Base-by-base conservation (phyloP, 768 basidiomycete species). In the Boletus tylopilopsis region DNA sequence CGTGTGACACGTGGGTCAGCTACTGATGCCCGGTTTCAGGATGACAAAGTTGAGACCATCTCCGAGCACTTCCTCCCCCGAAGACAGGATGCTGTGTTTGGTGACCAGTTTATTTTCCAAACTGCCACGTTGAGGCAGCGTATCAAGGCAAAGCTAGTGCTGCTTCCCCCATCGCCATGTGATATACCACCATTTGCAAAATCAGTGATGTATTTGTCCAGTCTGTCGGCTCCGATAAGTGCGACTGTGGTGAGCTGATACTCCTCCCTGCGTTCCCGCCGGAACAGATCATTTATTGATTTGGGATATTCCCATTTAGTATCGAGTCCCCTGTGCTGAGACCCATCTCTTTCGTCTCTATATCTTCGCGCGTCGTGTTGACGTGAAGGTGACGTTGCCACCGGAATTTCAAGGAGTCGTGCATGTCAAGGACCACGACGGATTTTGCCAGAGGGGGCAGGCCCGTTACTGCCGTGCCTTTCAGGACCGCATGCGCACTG, bases 201-300 rank as follows among this genome's bases (percentile, higher is more conserved):
- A 51, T 68, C 66, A 15, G 66, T 57, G 23, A 59, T 67, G 16
- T 69, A 62, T 55, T 47, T 68, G 52, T 63, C 67, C 16, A 68
- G 58, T 45, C 25, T 57, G 16, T 59, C 59, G 25, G 63, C 59
- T n/a, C 37, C 66, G 13, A 43, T 69, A 38, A 51, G 40, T 11
- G 58, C 58, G 38, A 50, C 50, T 24, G 53, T 68, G 38, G 68
- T 69, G 38, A 58, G 68, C 54, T 37, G 39, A 36, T 22, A 32
- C 21, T 41, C 45, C 10, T n/a, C 36, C 16, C n/a, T 33, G 45
- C 37, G 32, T 50, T 46, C 29, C 25, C 18, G 21, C 38, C 25
- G 16, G 49, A 42, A 21, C 2, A 30, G 34, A 40, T 30, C 42
- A 39, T 43, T 23, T n/a, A 4, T 37, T 54, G 50, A 56, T 39